Conservation (phyloP, 2,329 filamentous ascomycete species). For the Aspergillus hortae region DNA sequence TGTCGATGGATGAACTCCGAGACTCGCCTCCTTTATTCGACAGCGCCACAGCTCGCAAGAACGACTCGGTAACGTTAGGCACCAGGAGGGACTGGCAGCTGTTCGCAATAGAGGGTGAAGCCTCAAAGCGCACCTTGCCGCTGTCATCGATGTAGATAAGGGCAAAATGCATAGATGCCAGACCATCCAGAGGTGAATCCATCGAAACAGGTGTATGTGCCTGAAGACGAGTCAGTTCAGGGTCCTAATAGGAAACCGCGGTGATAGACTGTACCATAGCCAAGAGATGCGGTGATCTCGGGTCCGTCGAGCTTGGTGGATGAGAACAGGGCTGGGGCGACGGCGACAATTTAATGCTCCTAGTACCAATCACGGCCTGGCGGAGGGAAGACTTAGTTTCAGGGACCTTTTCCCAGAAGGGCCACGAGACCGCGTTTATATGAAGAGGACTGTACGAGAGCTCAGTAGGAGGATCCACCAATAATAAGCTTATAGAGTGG, state of each 20-base stretch:
- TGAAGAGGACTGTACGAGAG: constrained; percentile 2
- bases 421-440: constrained; percentile 11
- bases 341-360: constrained; percentile 10
- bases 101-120: constrained; percentile 27
- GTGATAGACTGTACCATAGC: constrained; percentile 14
- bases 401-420: constrained; percentile 12
- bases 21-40: constrained; percentile 18
- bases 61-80: constrained; percentile 25
- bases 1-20: constrained; percentile 2
- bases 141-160: constrained; percentile 29
- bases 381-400: constrained; percentile 9
- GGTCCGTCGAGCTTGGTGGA: constrained; percentile 13
- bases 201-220: constrained; percentile 18
- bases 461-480: constrained; percentile 11
- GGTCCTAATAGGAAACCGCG: not conserved
- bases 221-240: constrained; percentile 6
- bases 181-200: constrained; percentile 19
- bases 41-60: constrained; percentile 27
- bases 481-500: constrained; percentile 11
- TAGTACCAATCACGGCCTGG: constrained; percentile 7
- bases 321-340: constrained; percentile 11
- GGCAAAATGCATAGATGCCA: constrained; percentile 27
- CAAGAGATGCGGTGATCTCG: constrained; percentile 8
- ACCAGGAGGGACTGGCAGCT: constrained; percentile 27
- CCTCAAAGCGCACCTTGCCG: constrained; percentile 28